Percentiles rank a stretch among this genome's conserved stretches.
phyloP scores from a whole-genome alignment of 192 early-diverging fungal species.

The Dissophora globulifera region DNA sequence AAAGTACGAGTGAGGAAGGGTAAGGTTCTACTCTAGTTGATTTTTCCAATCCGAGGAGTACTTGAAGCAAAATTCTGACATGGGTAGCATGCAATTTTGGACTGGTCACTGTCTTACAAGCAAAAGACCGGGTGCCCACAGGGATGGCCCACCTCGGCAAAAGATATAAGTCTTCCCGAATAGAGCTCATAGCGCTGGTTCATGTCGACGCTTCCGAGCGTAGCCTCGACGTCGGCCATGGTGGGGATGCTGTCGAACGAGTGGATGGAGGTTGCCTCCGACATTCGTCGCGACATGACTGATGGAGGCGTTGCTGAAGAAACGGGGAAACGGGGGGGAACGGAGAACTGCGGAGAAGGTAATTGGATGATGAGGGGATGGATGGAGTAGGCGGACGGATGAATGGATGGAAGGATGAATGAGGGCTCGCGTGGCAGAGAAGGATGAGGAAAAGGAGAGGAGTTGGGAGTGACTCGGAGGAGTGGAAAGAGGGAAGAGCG shows the following conservation, averaged over 20 bases:
- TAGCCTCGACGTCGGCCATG: constrained; percentile 51
- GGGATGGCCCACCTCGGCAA: constrained; percentile 56
- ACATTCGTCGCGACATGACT: constrained; percentile 49
- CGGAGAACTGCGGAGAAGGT: background rate
- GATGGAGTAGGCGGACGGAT: no score
- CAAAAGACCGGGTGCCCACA: constrained; percentile 56
- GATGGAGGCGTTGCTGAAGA: background rate
- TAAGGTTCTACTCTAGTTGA: no score
- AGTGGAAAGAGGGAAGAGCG: no score
- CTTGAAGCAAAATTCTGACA: no score
- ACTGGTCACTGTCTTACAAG: no score
- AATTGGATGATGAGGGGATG: no score
- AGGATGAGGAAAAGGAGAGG: no score
- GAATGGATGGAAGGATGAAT: no score
- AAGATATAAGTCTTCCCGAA: constrained; percentile 52
- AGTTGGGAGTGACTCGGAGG: no score
- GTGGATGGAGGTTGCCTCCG: constrained; percentile 38
- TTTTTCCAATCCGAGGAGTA: no score
- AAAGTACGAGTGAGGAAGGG: background rate
- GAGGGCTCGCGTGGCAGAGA: no score
- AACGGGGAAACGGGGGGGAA: background rate
- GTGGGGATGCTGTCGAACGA: constrained; percentile 54
- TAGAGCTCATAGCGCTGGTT: constrained; percentile 56
- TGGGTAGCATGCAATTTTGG: no score
- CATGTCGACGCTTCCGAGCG: constrained; percentile 50